These are phyloP conservation scores for Pichia californica DNA, from an alignment of 805 yeast species.

Conservation along the genomic window DNA sequence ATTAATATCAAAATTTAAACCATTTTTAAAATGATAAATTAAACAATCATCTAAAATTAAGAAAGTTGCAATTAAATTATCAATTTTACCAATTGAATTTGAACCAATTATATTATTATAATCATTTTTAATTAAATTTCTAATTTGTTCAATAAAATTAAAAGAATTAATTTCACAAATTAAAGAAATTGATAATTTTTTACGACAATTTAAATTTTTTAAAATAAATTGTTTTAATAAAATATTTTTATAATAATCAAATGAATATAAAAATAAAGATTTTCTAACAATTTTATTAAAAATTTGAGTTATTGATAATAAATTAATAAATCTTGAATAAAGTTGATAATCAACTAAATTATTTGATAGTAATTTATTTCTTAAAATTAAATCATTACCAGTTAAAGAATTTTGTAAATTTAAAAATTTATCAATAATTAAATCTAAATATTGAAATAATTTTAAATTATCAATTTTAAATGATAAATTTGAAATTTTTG, in stretches of 20 bases:
- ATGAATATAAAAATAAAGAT: neutral
- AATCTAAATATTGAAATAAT: too few relatives aligned
- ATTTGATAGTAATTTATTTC: too few relatives aligned
- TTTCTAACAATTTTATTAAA: neutral
- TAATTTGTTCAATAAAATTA: slow-evolving; percentile 2
- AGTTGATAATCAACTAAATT: too few relatives aligned
- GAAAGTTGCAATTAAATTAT: slow-evolving; percentile 3
- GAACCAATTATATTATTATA: slow-evolving; percentile 3
- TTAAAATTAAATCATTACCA: too few relatives aligned
- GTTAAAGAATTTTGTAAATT: too few relatives aligned
- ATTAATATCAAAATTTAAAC: slow-evolving; percentile 4
- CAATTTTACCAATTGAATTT: neutral
- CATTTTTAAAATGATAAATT: slow-evolving; percentile 11
- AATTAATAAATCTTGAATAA: too few relatives aligned
- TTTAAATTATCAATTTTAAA: too few relatives aligned
- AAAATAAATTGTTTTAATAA: neutral
- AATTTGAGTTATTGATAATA: too few relatives aligned
- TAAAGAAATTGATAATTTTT: neutral
- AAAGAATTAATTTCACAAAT: neutral
- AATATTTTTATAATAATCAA: neutral
- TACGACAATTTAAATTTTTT: too few relatives aligned
- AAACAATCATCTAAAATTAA: slow-evolving; percentile 9
- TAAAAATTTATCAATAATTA: too few relatives aligned
- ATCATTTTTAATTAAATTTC: slow-evolving; percentile 6
- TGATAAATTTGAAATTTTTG: too few relatives aligned